These are phyloP conservation scores for Talaromyces albobiverticillius DNA, from an alignment of 2,329 filamentous ascomycete genomes.

Conservation along the genomic window DNA sequence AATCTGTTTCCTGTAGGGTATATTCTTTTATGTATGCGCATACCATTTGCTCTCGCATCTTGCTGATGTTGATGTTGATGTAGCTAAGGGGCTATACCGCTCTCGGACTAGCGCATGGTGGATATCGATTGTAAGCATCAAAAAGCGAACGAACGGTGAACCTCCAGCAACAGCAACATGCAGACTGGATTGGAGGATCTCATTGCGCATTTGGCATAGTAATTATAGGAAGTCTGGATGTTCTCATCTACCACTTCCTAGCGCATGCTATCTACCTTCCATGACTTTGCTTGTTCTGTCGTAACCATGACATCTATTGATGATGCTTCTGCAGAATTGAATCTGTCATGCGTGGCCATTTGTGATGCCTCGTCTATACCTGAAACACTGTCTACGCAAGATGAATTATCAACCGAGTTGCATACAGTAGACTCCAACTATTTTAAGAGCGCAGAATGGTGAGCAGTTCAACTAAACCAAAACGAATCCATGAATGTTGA, in stretches of 20 bases:
- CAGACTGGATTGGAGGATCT: not conserved
- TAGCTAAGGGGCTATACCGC: not conserved
- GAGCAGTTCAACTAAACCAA: slow-evolving; percentile 12
- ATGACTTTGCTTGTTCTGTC: not conserved
- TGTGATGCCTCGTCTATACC: slow-evolving; percentile 5
- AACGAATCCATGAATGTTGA: slow-evolving; percentile 1
- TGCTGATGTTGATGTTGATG: too few species aligned
- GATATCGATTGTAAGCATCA: not conserved
- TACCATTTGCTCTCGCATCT: too few species aligned
- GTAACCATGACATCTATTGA: not conserved
- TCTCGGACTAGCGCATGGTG: not conserved
- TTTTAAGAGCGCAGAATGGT: slow-evolving; percentile 49
- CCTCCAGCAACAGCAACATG: not conserved
- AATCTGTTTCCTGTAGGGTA: too few species aligned
- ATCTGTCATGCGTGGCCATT: slow-evolving; percentile 8
- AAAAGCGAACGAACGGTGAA: too few species aligned
- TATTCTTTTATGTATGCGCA: too few species aligned
- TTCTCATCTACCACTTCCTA: not conserved
- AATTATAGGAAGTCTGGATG: not conserved
- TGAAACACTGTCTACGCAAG: not conserved
- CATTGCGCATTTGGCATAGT: too few species aligned
- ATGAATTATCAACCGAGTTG: too few species aligned
- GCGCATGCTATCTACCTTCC: not conserved
- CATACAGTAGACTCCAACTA: slow-evolving; percentile 27
- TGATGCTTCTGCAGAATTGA: not conserved